These are phyloP conservation scores for Tylopilus rubrobrunneus DNA, from an alignment of 768 basidiomycete species.

Conservation along the genomic window DNA sequence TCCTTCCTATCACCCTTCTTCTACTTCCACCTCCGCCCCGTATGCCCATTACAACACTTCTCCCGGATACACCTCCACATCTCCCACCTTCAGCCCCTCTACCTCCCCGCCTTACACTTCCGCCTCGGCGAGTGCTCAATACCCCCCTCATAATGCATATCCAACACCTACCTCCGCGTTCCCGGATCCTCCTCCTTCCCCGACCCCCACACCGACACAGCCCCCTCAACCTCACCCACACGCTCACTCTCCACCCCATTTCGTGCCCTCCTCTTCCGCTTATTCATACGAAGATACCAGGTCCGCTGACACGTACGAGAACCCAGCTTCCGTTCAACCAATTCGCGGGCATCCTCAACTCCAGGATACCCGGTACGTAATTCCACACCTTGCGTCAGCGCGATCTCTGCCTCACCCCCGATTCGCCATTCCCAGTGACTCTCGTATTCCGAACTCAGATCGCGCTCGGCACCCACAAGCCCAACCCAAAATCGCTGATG, in stretches of 20 bases:
- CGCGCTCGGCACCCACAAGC: slow-evolving; percentile 19
- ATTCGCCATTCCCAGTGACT: slow-evolving; percentile 20
- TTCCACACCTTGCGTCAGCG: not conserved
- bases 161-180: slow-evolving; percentile 27
- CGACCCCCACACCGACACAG: slow-evolving; percentile 30
- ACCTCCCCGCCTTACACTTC: slow-evolving; percentile 19
- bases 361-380: slow-evolving; percentile 24
- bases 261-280: slow-evolving; percentile 16
- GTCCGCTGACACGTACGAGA: slow-evolving; percentile 15
- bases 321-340: slow-evolving; percentile 8
- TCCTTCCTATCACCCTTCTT: slow-evolving; percentile 14
- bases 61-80: slow-evolving; percentile 20
- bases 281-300: slow-evolving; percentile 24
- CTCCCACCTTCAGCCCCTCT: slow-evolving; percentile 22
- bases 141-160: slow-evolving; percentile 17
- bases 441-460: slow-evolving; percentile 21
- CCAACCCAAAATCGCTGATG: slow-evolving; percentile 19
- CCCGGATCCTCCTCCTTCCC: slow-evolving; percentile 27
- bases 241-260: slow-evolving; percentile 20
- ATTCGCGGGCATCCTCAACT: slow-evolving; percentile 19
- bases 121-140: slow-evolving; percentile 11
- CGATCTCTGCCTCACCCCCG: slow-evolving; percentile 3
- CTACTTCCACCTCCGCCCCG: slow-evolving; percentile 13
- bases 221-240: slow-evolving; percentile 16
- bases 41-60: slow-evolving; percentile 23